Evolutionary conservation across 2,329 filamentous ascomycete species (phyloP).

Genomic region (Aureobasidium sp.): DNA sequence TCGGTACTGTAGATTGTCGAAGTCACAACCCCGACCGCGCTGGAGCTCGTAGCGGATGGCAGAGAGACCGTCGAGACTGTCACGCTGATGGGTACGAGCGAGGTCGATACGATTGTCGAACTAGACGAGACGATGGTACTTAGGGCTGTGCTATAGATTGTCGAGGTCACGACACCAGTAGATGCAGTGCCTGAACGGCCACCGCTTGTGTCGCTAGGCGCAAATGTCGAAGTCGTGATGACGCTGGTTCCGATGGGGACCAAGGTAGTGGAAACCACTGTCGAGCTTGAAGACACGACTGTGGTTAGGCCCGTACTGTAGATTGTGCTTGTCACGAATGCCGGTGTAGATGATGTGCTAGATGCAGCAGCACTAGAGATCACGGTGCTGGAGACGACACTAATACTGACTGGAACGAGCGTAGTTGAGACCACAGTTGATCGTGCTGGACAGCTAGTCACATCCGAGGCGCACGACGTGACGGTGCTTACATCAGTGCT

Average conservation of each 20-base stretch:
- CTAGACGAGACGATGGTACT: neutral
- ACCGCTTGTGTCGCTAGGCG: neutral
- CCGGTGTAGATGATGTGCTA: neutral
- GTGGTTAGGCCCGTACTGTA: constrained; percentile 16
- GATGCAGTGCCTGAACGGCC: neutral
- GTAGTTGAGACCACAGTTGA: constrained; percentile 11
- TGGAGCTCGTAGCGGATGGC: neutral
- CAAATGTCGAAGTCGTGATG: constrained; percentile 13
- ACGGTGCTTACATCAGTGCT: constrained; percentile 14
- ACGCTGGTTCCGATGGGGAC: neutral
- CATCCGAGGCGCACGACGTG: constrained; percentile 11
- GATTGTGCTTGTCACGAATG: constrained; percentile 5
- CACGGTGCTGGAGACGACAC: neutral
- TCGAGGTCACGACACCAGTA: neutral
- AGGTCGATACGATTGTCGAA: neutral
- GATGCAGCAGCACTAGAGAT: neutral
- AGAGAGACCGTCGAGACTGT: neutral
- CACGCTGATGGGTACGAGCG: neutral
- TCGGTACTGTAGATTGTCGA: constrained; percentile 17
- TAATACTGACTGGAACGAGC: neutral
- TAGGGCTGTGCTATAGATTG: neutral
- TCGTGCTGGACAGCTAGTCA: constrained; percentile 10
- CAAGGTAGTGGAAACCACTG: neutral
- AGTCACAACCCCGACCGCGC: neutral
- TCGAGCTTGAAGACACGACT: constrained; percentile 17